phyloP scores from a whole-genome alignment of 2,329 filamentous ascomycete species.

The Beauveria varroae region DNA sequence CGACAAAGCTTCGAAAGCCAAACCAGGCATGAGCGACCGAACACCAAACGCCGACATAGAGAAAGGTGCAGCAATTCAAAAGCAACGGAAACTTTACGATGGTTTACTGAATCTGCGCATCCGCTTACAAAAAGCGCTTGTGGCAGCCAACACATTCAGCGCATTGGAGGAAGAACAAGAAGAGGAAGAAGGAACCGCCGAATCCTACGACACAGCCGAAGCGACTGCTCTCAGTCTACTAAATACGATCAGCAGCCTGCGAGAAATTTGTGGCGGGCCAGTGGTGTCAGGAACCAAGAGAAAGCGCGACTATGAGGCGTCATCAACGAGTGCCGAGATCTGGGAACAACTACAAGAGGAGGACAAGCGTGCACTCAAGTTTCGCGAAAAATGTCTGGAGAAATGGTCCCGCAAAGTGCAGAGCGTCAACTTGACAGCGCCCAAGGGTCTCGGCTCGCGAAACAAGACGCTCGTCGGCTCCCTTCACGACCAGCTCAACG shows the following conservation, averaged over 20 bases:
- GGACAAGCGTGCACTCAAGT: constrained; percentile 51
- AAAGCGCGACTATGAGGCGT: constrained; percentile 44
- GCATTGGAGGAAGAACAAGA: constrained; percentile 29
- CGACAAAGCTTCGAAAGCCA: constrained; percentile 24
- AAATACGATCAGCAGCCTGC: constrained; percentile 68
- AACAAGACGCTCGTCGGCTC: constrained; percentile 50
- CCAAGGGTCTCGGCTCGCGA: constrained; percentile 21
- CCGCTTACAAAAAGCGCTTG: constrained; percentile 82
- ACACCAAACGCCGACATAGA: constrained; percentile 52
- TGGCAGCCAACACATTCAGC: constrained; percentile 69
- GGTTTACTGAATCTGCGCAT: constrained; percentile 84
- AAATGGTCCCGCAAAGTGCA: constrained; percentile 77
- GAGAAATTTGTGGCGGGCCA: constrained; percentile 49
- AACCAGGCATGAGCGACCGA: constrained; percentile 22
- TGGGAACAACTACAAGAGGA: constrained; percentile 64
- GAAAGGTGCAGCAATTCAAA: constrained; percentile 80
- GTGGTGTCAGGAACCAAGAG: constrained; percentile 52
- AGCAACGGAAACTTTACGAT: constrained; percentile 81
- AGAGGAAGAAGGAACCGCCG: constrained; percentile 29
- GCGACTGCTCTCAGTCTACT: constrained; percentile 78
- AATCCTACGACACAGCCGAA: constrained; percentile 70
- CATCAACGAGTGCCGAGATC: constrained; percentile 56
- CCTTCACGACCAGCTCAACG: constrained; percentile 60
- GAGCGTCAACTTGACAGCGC: constrained; percentile 35
- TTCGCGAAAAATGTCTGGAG: constrained; percentile 67